Percentiles rank a stretch among this genome's conserved stretches.
Evolutionary conservation across 2,329 filamentous ascomycete species (phyloP).

Genomic region (Pezicula rhizophila): DNA sequence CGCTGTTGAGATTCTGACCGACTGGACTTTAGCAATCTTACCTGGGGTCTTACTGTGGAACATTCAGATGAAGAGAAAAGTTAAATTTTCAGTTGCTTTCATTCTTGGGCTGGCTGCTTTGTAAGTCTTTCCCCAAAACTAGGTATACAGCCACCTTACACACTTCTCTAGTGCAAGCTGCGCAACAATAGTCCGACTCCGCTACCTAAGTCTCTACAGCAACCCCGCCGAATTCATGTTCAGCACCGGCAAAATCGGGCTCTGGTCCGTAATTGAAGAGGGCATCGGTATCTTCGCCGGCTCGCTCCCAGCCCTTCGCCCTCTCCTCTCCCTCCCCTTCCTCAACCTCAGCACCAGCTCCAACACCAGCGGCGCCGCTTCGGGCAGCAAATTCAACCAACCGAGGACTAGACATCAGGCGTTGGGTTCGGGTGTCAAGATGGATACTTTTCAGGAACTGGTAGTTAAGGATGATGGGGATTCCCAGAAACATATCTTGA

Average conservation of each 20-base stretch:
- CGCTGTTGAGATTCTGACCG: constrained; percentile 30
- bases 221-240: constrained; percentile 34
- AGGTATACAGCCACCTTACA: constrained; percentile 7
- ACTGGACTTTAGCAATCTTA: constrained; percentile 30
- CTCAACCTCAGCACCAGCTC: constrained; percentile 11
- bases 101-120: constrained; percentile 38
- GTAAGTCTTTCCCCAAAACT: constrained; percentile 21
- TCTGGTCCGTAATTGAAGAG: constrained; percentile 43
- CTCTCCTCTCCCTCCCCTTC: constrained; percentile 30
- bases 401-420: constrained; percentile 6
- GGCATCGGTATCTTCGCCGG: constrained; percentile 44
- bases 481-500: constrained; percentile 33
- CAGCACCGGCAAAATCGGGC: constrained; percentile 33
- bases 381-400: constrained; percentile 8
- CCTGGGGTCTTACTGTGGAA: constrained; percentile 34
- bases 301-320: constrained; percentile 39
- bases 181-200: constrained; percentile 35
- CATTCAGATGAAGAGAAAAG: constrained; percentile 36
- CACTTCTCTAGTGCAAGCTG: constrained; percentile 25
- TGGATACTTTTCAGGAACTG: constrained; percentile 18
- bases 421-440: constrained; percentile 7
- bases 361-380: constrained; percentile 6
- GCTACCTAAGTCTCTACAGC: constrained; percentile 35
- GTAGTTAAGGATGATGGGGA: constrained; percentile 22
- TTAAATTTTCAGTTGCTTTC: constrained; percentile 38